Conservation (phyloP, 331 rosid genomes). For the Prunus yedoensis region DNA sequence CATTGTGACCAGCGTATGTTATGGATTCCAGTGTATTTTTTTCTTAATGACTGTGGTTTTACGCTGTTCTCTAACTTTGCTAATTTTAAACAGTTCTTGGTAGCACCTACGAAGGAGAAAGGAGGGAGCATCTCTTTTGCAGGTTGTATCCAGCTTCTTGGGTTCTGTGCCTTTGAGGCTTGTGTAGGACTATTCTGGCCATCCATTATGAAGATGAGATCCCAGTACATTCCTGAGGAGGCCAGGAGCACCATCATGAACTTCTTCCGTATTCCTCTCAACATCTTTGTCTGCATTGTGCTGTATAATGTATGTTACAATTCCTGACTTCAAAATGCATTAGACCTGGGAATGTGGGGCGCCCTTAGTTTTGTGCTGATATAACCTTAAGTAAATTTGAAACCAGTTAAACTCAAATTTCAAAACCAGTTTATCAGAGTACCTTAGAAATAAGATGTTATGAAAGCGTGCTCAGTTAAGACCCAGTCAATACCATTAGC, state of each 20-base stretch:
- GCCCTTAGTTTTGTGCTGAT: neutral
- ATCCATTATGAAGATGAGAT: slow-evolving; percentile 98
- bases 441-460: neutral
- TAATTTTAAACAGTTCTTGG: slow-evolving; percentile 67
- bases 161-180: slow-evolving; percentile 89
- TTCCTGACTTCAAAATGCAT: slow-evolving; percentile 1
- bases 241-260: slow-evolving; percentile 99
- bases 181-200: slow-evolving; percentile 99
- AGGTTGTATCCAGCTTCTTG: slow-evolving; percentile 77
- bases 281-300: slow-evolving; percentile 92
- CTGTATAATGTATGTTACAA: slow-evolving; percentile 68
- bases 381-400: neutral
- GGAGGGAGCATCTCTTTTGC: slow-evolving; percentile 78
- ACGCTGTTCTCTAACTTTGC: slow-evolving; percentile 33
- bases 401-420: too few relatives aligned
- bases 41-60: slow-evolving; percentile 11
- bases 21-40: slow-evolving; percentile 11
- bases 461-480: neutral
- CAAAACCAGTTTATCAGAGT: neutral
- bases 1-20: slow-evolving; percentile 62
- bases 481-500: too few relatives aligned
- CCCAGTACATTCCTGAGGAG: slow-evolving; percentile 99
- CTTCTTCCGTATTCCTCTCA: slow-evolving; percentile 99
- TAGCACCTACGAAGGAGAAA: slow-evolving; percentile 56
- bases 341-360: neutral